Evolutionary conservation across 2,329 filamentous ascomycete genomes (phyloP), one percentile per base, ranked within the genome.

Genomic region (Diplodia scrobiculata): DNA sequence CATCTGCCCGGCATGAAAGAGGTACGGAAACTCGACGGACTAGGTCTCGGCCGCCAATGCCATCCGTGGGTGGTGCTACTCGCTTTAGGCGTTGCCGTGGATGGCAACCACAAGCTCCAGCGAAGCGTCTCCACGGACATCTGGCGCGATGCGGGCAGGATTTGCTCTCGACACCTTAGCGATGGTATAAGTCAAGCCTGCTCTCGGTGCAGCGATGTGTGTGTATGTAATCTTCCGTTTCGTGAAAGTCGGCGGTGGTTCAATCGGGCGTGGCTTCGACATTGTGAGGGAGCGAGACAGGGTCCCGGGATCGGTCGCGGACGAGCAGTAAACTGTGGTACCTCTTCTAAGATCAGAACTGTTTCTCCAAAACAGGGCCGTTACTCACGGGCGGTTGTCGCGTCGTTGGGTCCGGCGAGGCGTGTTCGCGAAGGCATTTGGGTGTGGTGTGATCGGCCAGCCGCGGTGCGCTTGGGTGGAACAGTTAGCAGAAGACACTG

Each of bases 121-220:
- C 41, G 41, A 45, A 19, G 17, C n/a, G 17, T 10, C 9, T 45
- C 41, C 41, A 19, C 10, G 17, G n/a, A 17, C 41, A 45, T 45
- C 17, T 19, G 17, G 41, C n/a, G 6, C 10, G n/a, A n/a, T 9
- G 38, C 6, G 14, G 2, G 5, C 5, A 4, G 3, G 6, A 45
- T 10, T 1, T 5, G 7, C 9, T 6, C n/a, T 0, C 5, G n/a
- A 3, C 2, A 1, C 6, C 17, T 19, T 19, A 10, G 2, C 6
- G 7, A 13, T 19, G 1, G 41, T 13, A 45, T 1, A 3, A 3
- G 0, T 10, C 2, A n/a, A 2, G 2, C 9, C 10, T 11, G 4
- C 6, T 0, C 17, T 4, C 1, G n/a, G 6, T 2, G 10, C 9
- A 1, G 11, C 1, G 0, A 10, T 19, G 41, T 45, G 13, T 45